phyloP scores from a whole-genome alignment of 495 filamentous ascomycete species.

The Corynascus novoguineensis region DNA sequence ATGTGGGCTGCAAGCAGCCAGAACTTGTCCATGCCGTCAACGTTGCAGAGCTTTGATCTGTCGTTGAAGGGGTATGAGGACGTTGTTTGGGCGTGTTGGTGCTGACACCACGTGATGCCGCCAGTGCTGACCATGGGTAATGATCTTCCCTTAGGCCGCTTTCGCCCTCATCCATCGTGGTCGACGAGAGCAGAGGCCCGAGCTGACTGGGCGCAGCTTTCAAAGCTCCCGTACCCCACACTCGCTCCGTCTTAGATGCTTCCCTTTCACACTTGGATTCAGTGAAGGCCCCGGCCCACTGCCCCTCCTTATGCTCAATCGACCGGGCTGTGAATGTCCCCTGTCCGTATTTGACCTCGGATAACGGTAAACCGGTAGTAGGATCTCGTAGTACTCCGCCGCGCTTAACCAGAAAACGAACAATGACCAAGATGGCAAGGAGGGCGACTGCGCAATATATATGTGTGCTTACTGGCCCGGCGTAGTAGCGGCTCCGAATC shows the following conservation, averaged over 20 bases:
- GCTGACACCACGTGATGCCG: constrained; percentile 32
- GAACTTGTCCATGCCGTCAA: constrained; percentile 4
- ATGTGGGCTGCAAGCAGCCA: constrained; percentile 13
- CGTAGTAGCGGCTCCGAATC: constrained; percentile 18
- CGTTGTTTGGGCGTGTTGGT: constrained; percentile 17
- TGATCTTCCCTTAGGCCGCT: constrained; percentile 19
- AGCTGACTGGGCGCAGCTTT: constrained; percentile 12
- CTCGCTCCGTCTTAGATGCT: constrained; percentile 9
- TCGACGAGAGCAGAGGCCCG: constrained; percentile 11
- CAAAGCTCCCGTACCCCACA: constrained; percentile 10
- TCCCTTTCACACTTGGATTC: not conserved
- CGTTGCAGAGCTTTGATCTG: not conserved
- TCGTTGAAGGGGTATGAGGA: constrained; percentile 18
- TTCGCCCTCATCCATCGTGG: constrained; percentile 24
- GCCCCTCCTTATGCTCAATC: not conserved
- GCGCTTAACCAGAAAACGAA: constrained; percentile 6
- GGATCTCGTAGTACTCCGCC: not conserved
- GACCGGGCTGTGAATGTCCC: not conserved
- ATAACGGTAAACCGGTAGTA: no score
- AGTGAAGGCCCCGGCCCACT: not conserved
- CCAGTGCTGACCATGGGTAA: constrained; percentile 21
- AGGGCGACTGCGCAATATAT: constrained; percentile 30
- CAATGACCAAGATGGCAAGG: constrained; percentile 22
- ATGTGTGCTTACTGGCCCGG: constrained; percentile 24
- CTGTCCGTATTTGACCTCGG: not conserved